These are phyloP conservation scores for Cicer pinnatifidum DNA, from an alignment of 306 rosid species.

Conservation along the genomic window DNA sequence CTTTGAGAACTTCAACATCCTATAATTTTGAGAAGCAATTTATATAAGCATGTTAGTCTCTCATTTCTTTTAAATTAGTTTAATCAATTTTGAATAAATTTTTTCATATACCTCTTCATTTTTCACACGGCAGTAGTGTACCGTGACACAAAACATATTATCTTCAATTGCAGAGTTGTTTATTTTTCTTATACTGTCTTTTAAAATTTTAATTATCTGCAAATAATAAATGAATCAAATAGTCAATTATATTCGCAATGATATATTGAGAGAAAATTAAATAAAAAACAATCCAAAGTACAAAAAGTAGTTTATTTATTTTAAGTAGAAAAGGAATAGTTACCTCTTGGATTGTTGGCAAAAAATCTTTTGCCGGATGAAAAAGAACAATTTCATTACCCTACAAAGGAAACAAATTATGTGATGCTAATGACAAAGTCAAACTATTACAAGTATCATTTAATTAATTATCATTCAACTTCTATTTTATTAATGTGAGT, in stretches of 20 bases:
- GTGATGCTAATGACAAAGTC: constrained; percentile 3
- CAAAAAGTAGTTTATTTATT: background rate
- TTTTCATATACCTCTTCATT: constrained; percentile 52
- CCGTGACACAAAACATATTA: constrained; percentile 54
- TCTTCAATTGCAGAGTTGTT: constrained; percentile 57
- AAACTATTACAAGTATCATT: constrained; percentile 12
- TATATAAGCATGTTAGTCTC: background rate
- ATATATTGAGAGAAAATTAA: background rate
- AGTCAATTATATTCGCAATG: too few species aligned
- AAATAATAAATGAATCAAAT: background rate
- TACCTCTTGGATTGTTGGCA: constrained; percentile 59
- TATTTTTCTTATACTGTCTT: constrained; percentile 39
- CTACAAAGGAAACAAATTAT: constrained; percentile 39
- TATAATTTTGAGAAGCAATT: constrained; percentile 38
- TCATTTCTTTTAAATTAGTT: background rate
- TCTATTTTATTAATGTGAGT: background rate
- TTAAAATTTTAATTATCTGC: constrained; percentile 52
- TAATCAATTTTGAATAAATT: constrained; percentile 8
- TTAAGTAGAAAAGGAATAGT: constrained; percentile 4
- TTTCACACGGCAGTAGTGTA: constrained; percentile 60
- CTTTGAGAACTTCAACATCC: constrained; percentile 54
- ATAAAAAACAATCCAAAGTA: background rate
- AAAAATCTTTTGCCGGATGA: constrained; percentile 57
- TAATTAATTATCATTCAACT: background rate
- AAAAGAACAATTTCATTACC: constrained; percentile 58